phyloP scores from a whole-genome alignment of 2,329 filamentous ascomycete species.

The Aspergillus arachidicola region DNA sequence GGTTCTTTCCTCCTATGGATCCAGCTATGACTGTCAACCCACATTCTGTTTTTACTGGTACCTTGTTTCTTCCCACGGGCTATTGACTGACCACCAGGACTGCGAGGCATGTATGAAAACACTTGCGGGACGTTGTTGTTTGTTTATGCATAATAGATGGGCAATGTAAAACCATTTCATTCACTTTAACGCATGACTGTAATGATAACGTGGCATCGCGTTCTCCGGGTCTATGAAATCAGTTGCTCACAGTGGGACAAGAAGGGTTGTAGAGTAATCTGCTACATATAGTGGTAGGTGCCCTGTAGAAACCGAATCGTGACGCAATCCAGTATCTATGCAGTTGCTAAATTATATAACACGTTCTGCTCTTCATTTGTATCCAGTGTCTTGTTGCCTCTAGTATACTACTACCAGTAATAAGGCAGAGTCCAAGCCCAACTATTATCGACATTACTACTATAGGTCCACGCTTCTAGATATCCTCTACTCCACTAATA shows the following conservation, averaged over 20 bases:
- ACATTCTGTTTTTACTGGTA: constrained; percentile 29
- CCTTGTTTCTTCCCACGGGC: constrained; percentile 26
- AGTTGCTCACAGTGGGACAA: not conserved
- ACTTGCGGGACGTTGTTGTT: constrained; percentile 31
- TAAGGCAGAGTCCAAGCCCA: not conserved
- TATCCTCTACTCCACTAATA: not conserved
- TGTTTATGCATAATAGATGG: constrained; percentile 42
- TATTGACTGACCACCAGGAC: constrained; percentile 27
- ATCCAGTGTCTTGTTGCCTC: not conserved
- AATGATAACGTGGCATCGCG: not conserved
- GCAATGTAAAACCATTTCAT: constrained; percentile 41
- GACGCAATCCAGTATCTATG: not conserved
- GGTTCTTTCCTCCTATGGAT: constrained; percentile 26
- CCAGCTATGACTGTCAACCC: constrained; percentile 31
- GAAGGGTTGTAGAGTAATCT: not conserved
- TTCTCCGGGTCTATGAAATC: not conserved
- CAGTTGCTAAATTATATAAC: not conserved
- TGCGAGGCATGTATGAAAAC: constrained; percentile 31
- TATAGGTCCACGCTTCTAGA: not conserved
- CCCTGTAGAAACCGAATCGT: not conserved
- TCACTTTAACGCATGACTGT: not conserved
- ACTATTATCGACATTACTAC: not conserved
- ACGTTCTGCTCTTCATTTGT: not conserved
- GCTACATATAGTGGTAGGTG: not conserved
- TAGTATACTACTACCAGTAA: not conserved